Conservation (phyloP, 306 rosid species). For the Phaseolus lunatus region DNA sequence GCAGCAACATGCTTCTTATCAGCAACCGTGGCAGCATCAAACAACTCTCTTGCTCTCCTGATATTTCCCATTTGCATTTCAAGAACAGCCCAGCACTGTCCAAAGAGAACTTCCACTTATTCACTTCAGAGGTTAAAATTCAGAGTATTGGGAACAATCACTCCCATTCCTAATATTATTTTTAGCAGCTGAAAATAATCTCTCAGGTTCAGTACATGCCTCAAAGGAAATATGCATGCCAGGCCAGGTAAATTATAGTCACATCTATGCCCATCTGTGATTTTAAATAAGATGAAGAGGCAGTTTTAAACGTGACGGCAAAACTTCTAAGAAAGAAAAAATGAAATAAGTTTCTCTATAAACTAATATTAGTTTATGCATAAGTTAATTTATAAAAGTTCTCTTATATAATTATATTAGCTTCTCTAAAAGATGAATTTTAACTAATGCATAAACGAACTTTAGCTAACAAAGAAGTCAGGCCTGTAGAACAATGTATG, state of each 20-base stretch:
- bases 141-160: slow-evolving; percentile 24
- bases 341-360: no score
- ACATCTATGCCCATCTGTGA: background rate
- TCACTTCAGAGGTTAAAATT: slow-evolving; percentile 39
- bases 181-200: slow-evolving; percentile 28
- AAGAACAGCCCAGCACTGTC: slow-evolving; percentile 96
- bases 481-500: no score
- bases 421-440: no score
- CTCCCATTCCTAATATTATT: slow-evolving; percentile 15
- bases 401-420: no score
- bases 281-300: background rate
- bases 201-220: slow-evolving; percentile 27
- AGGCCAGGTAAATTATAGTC: slow-evolving; percentile 16
- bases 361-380: no score
- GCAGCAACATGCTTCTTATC: slow-evolving; percentile 94
- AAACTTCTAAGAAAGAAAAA: no score
- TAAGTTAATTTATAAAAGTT: no score
- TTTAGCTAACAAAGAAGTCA: no score
- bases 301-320: background rate
- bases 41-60: slow-evolving; percentile 82
- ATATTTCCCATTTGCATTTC: slow-evolving; percentile 81
- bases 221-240: slow-evolving; percentile 24
- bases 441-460: no score
- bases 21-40: slow-evolving; percentile 96
- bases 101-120: slow-evolving; percentile 37